These are phyloP conservation scores for Alternaria gaisen DNA, from an alignment of 2,329 filamentous ascomycete genomes.

Conservation along the genomic window DNA sequence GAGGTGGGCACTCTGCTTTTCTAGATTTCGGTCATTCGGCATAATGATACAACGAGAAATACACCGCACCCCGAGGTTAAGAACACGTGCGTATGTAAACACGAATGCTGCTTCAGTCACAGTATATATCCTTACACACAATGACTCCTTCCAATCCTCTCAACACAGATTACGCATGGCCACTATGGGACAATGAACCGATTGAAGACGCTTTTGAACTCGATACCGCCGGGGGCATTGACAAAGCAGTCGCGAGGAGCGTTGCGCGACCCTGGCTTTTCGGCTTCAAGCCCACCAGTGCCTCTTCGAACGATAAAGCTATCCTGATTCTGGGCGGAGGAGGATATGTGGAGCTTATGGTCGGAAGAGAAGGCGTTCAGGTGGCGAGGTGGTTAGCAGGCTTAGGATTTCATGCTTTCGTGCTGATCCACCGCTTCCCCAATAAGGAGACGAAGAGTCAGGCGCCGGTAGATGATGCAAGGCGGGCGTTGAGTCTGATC, in stretches of 20 bases:
- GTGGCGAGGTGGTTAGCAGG: slow-evolving; percentile 28
- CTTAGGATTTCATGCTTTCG: slow-evolving; percentile 28
- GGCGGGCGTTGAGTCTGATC: slow-evolving; percentile 20
- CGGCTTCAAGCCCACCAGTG: slow-evolving; percentile 15
- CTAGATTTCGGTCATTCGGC: neutral
- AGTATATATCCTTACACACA: neutral
- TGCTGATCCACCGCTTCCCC: slow-evolving; percentile 31
- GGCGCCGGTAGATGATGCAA: slow-evolving; percentile 28
- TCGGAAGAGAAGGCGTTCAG: slow-evolving; percentile 29
- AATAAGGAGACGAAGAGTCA: slow-evolving; percentile 18
- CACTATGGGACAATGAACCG: slow-evolving; percentile 12
- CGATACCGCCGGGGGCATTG: slow-evolving; percentile 3
- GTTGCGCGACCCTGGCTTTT: slow-evolving; percentile 29
- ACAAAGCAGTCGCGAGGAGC: slow-evolving; percentile 22
- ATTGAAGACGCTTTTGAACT: slow-evolving; percentile 23
- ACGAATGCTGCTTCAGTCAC: neutral
- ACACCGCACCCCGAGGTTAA: neutral
- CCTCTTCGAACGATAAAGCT: neutral
- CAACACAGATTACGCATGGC: slow-evolving; percentile 15
- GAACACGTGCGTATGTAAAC: neutral
- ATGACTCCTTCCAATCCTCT: slow-evolving; percentile 5
- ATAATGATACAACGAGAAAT: slow-evolving; percentile 4
- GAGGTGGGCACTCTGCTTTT: neutral
- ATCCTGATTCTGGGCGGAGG: slow-evolving; percentile 28
- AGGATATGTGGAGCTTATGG: slow-evolving; percentile 31